A percentile compares a stretch with the other conserved stretches of the same genome.
These are phyloP conservation scores for Globisporangium nagaii DNA, from an alignment of 352 stramenopile genomes.

Conservation along the genomic window DNA sequence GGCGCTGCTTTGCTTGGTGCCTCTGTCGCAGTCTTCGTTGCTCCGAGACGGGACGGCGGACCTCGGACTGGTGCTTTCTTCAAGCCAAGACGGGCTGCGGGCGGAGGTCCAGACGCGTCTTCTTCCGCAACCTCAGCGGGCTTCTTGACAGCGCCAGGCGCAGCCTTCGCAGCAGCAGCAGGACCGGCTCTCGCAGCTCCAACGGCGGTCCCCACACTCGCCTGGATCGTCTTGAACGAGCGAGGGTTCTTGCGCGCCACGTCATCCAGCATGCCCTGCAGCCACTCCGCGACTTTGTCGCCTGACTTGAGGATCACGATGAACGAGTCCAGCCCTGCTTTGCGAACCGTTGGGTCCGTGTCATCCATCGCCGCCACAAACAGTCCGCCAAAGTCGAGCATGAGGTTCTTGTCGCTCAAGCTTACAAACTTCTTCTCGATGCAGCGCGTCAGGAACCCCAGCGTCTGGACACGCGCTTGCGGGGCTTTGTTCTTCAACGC, in stretches of 20 bases:
- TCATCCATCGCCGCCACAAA: conserved; percentile 70
- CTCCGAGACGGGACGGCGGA: conserved; percentile 40
- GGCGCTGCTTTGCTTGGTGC: conserved; percentile 19
- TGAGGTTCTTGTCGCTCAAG: conserved; percentile 46
- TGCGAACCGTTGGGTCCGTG: conserved; percentile 72
- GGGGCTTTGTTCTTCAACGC: conserved; percentile 80
- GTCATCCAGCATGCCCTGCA: conserved; percentile 57
- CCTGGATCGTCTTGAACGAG: conserved; percentile 61
- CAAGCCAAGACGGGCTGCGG: conserved; percentile 6
- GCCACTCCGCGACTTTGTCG: conserved; percentile 40
- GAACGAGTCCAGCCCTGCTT: conserved; percentile 65
- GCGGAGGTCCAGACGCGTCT: conserved; percentile 10
- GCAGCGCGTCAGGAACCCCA: conserved; percentile 61
- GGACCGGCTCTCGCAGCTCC: conserved; percentile 11
- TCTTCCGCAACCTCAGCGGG: conserved; percentile 19
- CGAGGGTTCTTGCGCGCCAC: conserved; percentile 68
- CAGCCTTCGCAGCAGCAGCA: conserved; percentile 9
- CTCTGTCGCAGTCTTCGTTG: conserved; percentile 29
- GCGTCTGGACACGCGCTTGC: conserved; percentile 65
- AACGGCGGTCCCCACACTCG: conserved; percentile 25
- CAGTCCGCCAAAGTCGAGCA: conserved; percentile 58
- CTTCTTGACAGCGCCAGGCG: conserved; percentile 13
- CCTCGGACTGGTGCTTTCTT: conserved; percentile 37
- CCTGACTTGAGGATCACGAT: conserved; percentile 50
- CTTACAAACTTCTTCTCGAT: conserved; percentile 71